These are phyloP conservation scores for Mycena epipterygia DNA, from an alignment of 768 basidiomycete genomes.

Conservation along the genomic window DNA sequence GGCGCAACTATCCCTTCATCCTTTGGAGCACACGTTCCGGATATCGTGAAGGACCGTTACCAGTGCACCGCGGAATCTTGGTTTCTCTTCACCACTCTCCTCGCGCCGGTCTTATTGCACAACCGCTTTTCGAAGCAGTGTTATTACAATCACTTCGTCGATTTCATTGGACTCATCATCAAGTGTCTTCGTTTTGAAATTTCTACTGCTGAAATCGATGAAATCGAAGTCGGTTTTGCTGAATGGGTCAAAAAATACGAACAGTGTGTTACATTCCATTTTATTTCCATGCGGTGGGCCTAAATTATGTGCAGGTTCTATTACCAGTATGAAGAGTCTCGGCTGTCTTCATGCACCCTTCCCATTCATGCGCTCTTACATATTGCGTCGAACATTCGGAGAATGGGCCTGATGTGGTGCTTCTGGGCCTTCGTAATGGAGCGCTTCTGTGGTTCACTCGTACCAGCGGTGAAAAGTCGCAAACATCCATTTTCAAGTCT, in stretches of 20 bases:
- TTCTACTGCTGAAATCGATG: background rate
- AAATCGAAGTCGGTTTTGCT: background rate
- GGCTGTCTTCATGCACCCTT: slow-evolving; percentile 13
- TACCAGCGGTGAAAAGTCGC: slow-evolving; percentile 4
- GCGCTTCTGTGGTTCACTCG: slow-evolving; percentile 22
- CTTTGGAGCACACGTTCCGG: slow-evolving; percentile 45
- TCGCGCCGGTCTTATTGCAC: slow-evolving; percentile 43
- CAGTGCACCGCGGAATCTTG: slow-evolving; percentile 47
- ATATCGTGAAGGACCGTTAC: slow-evolving; percentile 39
- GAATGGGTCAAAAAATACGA: background rate
- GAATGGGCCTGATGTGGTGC: background rate
- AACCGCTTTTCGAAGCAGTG: background rate
- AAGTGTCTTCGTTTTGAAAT: slow-evolving; percentile 1
- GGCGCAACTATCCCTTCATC: slow-evolving; percentile 45
- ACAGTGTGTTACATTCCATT: background rate
- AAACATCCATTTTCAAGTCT: slow-evolving; percentile 14
- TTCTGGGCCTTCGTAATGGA: slow-evolving; percentile 27
- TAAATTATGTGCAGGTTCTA: slow-evolving; percentile 26
- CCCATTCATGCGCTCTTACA: slow-evolving; percentile 20
- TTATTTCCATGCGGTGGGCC: background rate
- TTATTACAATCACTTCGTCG: slow-evolving; percentile 22
- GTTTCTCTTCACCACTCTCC: slow-evolving; percentile 44
- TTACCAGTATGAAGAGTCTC: slow-evolving; percentile 19
- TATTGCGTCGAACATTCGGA: background rate
- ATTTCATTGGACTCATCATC: background rate